Conservation (phyloP, 352 stramenopile genomes). For the Globisporangium spiculum region DNA sequence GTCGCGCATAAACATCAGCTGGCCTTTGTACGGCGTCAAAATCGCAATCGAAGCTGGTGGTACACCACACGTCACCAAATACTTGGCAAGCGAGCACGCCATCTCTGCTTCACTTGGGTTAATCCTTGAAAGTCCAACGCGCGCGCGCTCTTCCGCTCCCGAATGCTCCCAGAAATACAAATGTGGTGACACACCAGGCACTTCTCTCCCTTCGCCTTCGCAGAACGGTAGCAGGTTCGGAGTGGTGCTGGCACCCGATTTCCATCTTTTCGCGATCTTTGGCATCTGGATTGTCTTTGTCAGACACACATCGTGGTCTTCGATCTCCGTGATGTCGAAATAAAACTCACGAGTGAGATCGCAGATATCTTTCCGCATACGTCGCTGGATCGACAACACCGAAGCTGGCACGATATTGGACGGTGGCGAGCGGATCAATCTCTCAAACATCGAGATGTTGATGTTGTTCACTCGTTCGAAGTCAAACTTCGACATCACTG, state of each 20-base stretch:
- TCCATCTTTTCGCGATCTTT: constrained; percentile 1
- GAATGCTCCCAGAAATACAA: constrained; percentile 86
- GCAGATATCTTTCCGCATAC: constrained; percentile 87
- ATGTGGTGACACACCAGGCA: constrained; percentile 71
- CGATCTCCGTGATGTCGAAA: constrained; percentile 69
- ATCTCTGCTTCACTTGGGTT: constrained; percentile 78
- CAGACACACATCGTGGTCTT: constrained; percentile 66
- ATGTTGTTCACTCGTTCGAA: constrained; percentile 86
- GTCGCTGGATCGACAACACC: constrained; percentile 82
- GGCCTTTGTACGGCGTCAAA: constrained; percentile 88
- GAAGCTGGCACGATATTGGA: constrained; percentile 67
- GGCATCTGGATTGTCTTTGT: constrained; percentile 50
- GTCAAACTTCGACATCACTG: constrained; percentile 80
- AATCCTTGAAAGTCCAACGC: constrained; percentile 71
- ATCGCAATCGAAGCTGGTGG: constrained; percentile 72
- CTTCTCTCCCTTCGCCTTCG: constrained; percentile 61
- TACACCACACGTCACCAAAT: constrained; percentile 76
- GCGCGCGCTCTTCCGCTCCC: constrained; percentile 52
- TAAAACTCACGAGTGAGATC: constrained; percentile 86
- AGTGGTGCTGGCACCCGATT: not conserved
- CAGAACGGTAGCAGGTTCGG: constrained; percentile 19
- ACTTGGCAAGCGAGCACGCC: constrained; percentile 71
- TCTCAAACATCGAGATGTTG: constrained; percentile 88
- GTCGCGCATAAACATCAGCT: constrained; percentile 84
- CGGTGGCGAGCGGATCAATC: constrained; percentile 70